Evolutionary conservation across 2,329 filamentous ascomycete genomes (phyloP).

Genomic region (Hymenoscyphus scutula): DNA sequence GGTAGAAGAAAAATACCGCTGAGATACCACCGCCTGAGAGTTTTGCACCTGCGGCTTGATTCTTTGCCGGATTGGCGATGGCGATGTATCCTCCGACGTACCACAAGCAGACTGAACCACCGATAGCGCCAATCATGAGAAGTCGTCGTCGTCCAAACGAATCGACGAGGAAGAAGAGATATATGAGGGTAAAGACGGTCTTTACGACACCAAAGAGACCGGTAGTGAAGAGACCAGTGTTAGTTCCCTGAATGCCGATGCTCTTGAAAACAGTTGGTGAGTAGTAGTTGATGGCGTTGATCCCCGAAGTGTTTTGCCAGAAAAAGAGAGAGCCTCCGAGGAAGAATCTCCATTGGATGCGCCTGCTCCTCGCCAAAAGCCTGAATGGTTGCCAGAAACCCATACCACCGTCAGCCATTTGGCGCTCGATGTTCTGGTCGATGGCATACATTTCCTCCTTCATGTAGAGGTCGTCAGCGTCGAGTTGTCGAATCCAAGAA

Average conservation of each 20-base stretch:
- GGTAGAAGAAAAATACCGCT: conserved; percentile 70
- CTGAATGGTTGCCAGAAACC: conserved; percentile 75
- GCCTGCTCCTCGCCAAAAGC: conserved; percentile 50
- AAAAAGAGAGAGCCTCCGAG: conserved; percentile 73
- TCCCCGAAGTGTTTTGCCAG: conserved; percentile 74
- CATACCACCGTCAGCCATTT: conserved; percentile 59
- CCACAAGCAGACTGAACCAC: conserved; percentile 64
- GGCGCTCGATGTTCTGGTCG: conserved; percentile 66
- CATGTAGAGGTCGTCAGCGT: conserved; percentile 60
- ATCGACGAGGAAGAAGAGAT: conserved; percentile 68
- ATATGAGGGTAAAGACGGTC: conserved; percentile 65
- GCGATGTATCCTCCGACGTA: conserved; percentile 62
- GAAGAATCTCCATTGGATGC: conserved; percentile 69
- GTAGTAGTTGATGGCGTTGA: conserved; percentile 80
- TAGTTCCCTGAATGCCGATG: conserved; percentile 56
- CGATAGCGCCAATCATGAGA: conserved; percentile 61
- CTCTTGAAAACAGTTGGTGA: conserved; percentile 65
- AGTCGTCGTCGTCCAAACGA: conserved; percentile 59
- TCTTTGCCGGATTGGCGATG: conserved; percentile 42
- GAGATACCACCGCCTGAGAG: conserved; percentile 47
- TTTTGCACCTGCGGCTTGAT: conserved; percentile 30
- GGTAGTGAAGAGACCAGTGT: conserved; percentile 61
- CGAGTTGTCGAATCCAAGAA: conserved; percentile 64
- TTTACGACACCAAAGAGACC: conserved; percentile 78
- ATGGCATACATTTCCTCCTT: conserved; percentile 71